phyloP scores from a whole-genome alignment of 495 filamentous ascomycete genomes.

The Xylaria castorea region DNA sequence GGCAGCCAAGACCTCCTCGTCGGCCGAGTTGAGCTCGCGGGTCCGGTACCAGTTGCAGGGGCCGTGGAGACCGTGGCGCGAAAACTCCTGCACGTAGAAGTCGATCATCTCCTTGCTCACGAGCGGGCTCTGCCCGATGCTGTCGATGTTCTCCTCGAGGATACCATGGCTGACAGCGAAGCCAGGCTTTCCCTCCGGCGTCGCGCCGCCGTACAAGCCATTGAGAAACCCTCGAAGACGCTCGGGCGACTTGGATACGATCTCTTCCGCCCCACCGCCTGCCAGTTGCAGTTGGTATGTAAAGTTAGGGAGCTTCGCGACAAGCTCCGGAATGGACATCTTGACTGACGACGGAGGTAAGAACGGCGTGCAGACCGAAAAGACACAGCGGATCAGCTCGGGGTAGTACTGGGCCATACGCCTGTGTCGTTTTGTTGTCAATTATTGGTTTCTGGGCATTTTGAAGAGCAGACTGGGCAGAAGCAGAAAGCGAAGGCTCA shows the following conservation, averaged over 20 bases:
- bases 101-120: slow-evolving; percentile 74
- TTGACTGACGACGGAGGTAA: slow-evolving; percentile 56
- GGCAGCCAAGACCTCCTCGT: slow-evolving; percentile 64
- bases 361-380: slow-evolving; percentile 82
- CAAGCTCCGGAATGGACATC: slow-evolving; percentile 59
- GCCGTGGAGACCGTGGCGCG: slow-evolving; percentile 70
- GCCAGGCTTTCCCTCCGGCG: slow-evolving; percentile 56
- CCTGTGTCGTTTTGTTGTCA: slow-evolving; percentile 27
- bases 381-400: slow-evolving; percentile 71
- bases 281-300: slow-evolving; percentile 82
- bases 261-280: slow-evolving; percentile 67
- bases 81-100: slow-evolving; percentile 75
- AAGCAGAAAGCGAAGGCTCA: neutral
- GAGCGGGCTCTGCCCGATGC: slow-evolving; percentile 60
- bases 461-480: slow-evolving; percentile 37
- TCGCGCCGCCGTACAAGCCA: slow-evolving; percentile 69
- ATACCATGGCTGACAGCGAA: slow-evolving; percentile 66
- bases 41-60: slow-evolving; percentile 89
- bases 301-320: slow-evolving; percentile 71
- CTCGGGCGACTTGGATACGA: slow-evolving; percentile 57
- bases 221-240: slow-evolving; percentile 72
- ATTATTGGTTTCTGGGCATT: neutral
- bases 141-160: slow-evolving; percentile 52
- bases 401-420: slow-evolving; percentile 76
- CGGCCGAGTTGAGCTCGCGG: slow-evolving; percentile 71